Conservation (phyloP, 1,284 basidiomycete genomes). For the Ganoderma lingzhi region DNA sequence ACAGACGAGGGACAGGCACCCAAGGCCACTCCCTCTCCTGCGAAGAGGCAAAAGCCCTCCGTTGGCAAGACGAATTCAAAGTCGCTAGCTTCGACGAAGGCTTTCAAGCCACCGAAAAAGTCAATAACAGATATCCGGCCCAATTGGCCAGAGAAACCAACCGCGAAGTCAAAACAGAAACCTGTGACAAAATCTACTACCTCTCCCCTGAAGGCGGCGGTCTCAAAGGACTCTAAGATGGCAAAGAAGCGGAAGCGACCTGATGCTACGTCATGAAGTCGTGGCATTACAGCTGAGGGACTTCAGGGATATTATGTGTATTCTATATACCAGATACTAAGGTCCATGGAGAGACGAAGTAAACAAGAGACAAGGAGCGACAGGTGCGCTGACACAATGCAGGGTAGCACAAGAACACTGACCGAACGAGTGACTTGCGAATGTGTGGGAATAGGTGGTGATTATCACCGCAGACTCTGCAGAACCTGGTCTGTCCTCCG, state of each 20-base stretch:
- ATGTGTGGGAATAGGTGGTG: constrained; percentile 1
- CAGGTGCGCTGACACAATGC: constrained; percentile 9
- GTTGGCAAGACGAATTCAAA: not conserved
- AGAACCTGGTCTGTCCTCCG: constrained; percentile 72
- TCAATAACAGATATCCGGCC: not conserved
- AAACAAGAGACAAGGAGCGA: constrained; percentile 28
- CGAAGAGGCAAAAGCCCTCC: constrained; percentile 18
- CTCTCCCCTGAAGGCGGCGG: not conserved
- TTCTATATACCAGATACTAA: constrained; percentile 21
- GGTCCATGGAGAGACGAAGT: constrained; percentile 29
- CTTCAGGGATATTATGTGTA: constrained; percentile 21
- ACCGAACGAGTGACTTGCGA: constrained; percentile 21
- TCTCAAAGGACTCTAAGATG: not conserved
- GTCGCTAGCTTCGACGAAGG: not conserved
- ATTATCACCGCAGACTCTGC: constrained; percentile 57
- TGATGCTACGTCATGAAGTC: not conserved
- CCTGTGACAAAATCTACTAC: not conserved
- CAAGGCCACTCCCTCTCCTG: not conserved
- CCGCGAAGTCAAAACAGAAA: constrained; percentile 1
- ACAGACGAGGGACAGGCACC: not conserved
- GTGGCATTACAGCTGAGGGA: not conserved
- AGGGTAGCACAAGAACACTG: constrained; percentile 9
- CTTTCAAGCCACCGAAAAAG: not conserved
- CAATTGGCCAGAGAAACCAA: not conserved
- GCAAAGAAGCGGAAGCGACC: constrained; percentile 26